Conservation (phyloP, 2,329 filamentous ascomycete genomes). For the Pestalotiopsis fici region DNA sequence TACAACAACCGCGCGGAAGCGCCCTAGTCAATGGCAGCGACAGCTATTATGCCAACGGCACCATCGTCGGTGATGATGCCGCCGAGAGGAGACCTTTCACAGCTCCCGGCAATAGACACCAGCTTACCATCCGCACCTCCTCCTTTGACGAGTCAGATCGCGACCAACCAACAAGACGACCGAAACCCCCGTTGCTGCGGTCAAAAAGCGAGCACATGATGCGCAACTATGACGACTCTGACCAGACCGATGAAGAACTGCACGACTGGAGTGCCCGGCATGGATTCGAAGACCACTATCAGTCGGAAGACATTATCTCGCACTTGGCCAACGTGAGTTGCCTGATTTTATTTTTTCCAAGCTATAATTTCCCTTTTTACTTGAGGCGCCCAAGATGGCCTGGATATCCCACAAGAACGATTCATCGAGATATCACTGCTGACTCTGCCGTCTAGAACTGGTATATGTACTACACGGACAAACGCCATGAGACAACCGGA, state of each 20-base stretch:
- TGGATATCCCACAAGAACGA: background rate
- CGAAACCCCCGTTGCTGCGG: constrained; percentile 53
- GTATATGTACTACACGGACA: constrained; percentile 99
- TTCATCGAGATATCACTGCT: background rate
- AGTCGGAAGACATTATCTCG: constrained; percentile 85
- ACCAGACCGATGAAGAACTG: constrained; percentile 46
- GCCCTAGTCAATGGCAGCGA: background rate
- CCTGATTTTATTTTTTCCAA: background rate
- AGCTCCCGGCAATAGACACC: constrained; percentile 42
- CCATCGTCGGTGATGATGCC: constrained; percentile 20
- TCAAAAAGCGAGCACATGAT: constrained; percentile 59
- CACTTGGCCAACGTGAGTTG: constrained; percentile 75
- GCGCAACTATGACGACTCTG: constrained; percentile 37
- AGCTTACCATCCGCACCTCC: constrained; percentile 29
- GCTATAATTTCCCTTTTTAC: background rate
- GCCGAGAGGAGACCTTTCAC: constrained; percentile 43
- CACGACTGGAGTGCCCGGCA: constrained; percentile 68
- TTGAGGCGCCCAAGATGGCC: background rate
- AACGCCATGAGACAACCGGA: constrained; percentile 92
- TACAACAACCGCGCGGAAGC: constrained; percentile 2
- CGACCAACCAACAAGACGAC: constrained; percentile 36
- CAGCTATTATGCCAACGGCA: constrained; percentile 9
- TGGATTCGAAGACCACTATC: constrained; percentile 91
- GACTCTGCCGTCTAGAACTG: constrained; percentile 67
- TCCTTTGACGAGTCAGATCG: constrained; percentile 32